A percentile compares a stretch with the other conserved stretches of the same genome.
Conservation (phyloP, 257 asterid species). For the Solanum ossicruentum region DNA sequence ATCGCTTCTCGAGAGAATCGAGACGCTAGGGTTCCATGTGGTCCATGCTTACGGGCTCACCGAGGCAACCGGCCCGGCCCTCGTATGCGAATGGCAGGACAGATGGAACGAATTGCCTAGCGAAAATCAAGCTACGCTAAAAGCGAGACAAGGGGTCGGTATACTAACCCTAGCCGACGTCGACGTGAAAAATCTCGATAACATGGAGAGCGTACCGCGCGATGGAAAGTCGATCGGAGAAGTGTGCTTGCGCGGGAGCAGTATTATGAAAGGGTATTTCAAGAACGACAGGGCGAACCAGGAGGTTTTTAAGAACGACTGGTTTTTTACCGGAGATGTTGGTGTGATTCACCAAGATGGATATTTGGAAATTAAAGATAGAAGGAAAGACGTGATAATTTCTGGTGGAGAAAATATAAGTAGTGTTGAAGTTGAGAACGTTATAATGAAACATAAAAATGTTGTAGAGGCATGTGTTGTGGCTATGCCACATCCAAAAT, state of each 20-base stretch:
- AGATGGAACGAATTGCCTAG: constrained; percentile 40
- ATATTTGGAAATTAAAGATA: constrained; percentile 14
- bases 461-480: constrained; percentile 79
- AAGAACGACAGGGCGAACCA: constrained; percentile 44
- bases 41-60: constrained; percentile 86
- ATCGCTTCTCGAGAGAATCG: constrained; percentile 41
- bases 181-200: background rate
- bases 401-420: constrained; percentile 82
- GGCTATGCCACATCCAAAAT: constrained; percentile 76
- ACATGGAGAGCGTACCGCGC: background rate
- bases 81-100: constrained; percentile 76
- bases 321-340: constrained; percentile 78
- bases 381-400: constrained; percentile 79
- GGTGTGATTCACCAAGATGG: constrained; percentile 87
- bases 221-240: background rate
- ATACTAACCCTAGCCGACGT: constrained; percentile 7
- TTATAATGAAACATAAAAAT: constrained; percentile 30
- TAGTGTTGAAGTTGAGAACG: constrained; percentile 76
- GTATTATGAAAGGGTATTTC: constrained; percentile 60
- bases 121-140: constrained; percentile 28
- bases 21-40: constrained; percentile 57
- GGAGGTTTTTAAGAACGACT: constrained; percentile 42
- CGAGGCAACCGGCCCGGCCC: constrained; percentile 86
- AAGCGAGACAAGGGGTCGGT: constrained; percentile 73
- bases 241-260: background rate